Evolutionary conservation across 257 asterid species (phyloP).

Genomic region (Phtheirospermum japonicum): DNA sequence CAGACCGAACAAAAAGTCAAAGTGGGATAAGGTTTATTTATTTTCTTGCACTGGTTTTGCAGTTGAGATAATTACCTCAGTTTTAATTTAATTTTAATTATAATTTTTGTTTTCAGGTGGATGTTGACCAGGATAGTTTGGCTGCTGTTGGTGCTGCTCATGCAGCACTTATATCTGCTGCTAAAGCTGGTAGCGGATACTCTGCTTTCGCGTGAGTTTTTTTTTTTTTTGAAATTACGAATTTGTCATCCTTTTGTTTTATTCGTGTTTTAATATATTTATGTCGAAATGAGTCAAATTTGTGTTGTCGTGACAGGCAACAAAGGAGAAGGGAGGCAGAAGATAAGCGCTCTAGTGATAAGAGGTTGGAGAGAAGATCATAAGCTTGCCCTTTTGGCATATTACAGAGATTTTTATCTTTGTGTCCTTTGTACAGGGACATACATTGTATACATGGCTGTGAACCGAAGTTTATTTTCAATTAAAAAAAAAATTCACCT

Average conservation of each 20-base stretch:
- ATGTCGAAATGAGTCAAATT: not conserved
- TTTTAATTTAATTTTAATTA: not conserved
- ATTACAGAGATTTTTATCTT: conserved; percentile 5
- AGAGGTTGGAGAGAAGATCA: conserved; percentile 48
- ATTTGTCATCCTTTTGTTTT: not conserved
- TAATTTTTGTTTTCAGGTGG: conserved; percentile 56
- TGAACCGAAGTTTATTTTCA: not conserved
- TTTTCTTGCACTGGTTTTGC: conserved; percentile 21
- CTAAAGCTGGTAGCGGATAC: conserved; percentile 92
- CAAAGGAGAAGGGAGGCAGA: conserved; percentile 61
- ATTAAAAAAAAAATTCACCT: not conserved
- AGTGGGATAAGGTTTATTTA: conserved; percentile 90
- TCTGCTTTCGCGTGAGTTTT: conserved; percentile 92
- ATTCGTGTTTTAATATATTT: not conserved
- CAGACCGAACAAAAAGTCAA: conserved; percentile 88
- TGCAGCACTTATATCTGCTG: conserved; percentile 70
- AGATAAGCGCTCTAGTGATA: conserved; percentile 50
- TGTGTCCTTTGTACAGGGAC: not conserved
- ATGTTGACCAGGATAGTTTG: conserved; percentile 61
- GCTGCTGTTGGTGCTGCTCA: conserved; percentile 66
- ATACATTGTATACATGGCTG: conserved; percentile 3
- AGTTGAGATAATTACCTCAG: conserved; percentile 17
- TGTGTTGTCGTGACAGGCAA: conserved; percentile 43
- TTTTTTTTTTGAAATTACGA: conserved; percentile 2
- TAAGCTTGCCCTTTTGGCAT: conserved; percentile 16